Percentiles rank a stretch among this genome's conserved stretches.
These are phyloP conservation scores for Aspergillus brunneoviolaceus DNA, from an alignment of 2,329 filamentous ascomycete genomes.

Conservation along the genomic window DNA sequence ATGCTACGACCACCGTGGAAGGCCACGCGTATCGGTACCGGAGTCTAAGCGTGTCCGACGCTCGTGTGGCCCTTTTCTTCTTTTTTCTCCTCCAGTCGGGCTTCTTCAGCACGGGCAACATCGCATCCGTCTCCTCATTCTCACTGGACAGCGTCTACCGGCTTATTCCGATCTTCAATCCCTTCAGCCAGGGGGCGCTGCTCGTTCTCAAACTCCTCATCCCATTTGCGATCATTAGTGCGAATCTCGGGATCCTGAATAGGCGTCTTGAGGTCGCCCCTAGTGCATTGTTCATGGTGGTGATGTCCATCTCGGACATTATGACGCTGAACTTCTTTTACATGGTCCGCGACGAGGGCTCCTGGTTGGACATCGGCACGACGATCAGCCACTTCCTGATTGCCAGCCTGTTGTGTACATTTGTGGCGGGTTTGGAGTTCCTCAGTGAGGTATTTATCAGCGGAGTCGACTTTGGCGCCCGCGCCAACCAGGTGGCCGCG, in stretches of 20 bases:
- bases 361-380: constrained; percentile 95
- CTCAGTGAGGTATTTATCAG: constrained; percentile 79
- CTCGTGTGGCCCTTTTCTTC: constrained; percentile 89
- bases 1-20: constrained; percentile 36
- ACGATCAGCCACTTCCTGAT: constrained; percentile 96
- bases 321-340: constrained; percentile 97
- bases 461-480: constrained; percentile 63
- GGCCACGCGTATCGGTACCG: constrained; percentile 52
- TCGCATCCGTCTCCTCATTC: constrained; percentile 91
- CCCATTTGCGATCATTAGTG: constrained; percentile 87
- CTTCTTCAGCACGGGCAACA: constrained; percentile 96
- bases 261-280: constrained; percentile 78
- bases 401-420: constrained; percentile 83
- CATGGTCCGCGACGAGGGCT: constrained; percentile 94
- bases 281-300: constrained; percentile 87
- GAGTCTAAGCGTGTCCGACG: constrained; percentile 75
- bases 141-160: constrained; percentile 86
- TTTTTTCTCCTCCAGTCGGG: constrained; percentile 90
- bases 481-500: constrained; percentile 8
- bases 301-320: constrained; percentile 87
- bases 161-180: constrained; percentile 87
- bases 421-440: constrained; percentile 83
- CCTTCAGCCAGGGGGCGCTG: constrained; percentile 84
- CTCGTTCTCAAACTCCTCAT: constrained; percentile 88
- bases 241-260: constrained; percentile 92